A percentile compares a stretch with the other conserved stretches of the same genome.
Evolutionary conservation across 306 rosid species (phyloP).

Genomic region (Vigna unguiculata): DNA sequence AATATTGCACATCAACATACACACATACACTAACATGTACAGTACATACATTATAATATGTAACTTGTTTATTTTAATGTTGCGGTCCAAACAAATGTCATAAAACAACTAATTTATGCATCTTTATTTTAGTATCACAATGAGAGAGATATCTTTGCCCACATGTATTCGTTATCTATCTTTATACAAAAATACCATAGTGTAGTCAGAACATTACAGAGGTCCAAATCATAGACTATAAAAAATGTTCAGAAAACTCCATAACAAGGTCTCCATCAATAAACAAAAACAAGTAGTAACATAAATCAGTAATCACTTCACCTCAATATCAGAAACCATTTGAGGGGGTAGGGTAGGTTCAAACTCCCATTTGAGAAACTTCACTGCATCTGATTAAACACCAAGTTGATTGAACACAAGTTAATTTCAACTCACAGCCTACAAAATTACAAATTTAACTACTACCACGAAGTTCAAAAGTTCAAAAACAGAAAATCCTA

Average conservation of each 20-base stretch:
- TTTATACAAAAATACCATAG: too few species aligned
- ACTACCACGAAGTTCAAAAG: slow-evolving; percentile 46
- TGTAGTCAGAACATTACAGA: neutral
- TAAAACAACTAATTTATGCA: neutral
- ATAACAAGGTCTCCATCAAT: neutral
- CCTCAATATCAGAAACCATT: slow-evolving; percentile 6
- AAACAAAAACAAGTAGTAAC: neutral
- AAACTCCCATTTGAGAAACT: slow-evolving; percentile 27
- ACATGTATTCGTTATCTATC: neutral
- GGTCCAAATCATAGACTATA: too few species aligned
- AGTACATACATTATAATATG: neutral
- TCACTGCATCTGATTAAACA: slow-evolving; percentile 46
- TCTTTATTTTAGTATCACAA: neutral
- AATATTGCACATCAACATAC: neutral
- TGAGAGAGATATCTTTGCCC: neutral
- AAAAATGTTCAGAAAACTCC: too few species aligned
- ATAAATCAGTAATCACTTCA: slow-evolving; percentile 10
- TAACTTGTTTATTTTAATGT: slow-evolving; percentile 39
- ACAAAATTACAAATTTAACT: slow-evolving; percentile 60
- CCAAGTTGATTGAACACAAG: slow-evolving; percentile 43
- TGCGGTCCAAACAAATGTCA: slow-evolving; percentile 38
- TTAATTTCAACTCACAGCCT: slow-evolving; percentile 67
- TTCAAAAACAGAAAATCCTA: slow-evolving; percentile 50
- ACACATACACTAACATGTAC: too few species aligned
- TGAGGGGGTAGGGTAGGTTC: slow-evolving; percentile 1